Percentiles rank a stretch among this genome's conserved stretches.
Evolutionary conservation across 1,284 basidiomycete species (phyloP).

Genomic region (Phylloboletellus chloephorus): DNA sequence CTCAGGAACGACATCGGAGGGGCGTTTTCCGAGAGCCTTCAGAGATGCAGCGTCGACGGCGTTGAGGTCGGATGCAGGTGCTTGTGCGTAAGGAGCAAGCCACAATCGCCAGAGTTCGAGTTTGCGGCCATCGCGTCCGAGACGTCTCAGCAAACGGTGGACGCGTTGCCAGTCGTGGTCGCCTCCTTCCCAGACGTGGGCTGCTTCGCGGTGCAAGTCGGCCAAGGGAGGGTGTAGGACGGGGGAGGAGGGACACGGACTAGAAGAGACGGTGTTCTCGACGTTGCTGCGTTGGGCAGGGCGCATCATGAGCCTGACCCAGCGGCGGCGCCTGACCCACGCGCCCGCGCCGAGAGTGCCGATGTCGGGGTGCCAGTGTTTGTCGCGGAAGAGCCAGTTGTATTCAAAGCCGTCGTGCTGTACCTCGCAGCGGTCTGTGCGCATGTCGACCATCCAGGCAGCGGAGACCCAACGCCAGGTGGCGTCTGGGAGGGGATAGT

Average conservation of each 20-base stretch:
- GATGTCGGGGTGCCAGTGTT: conserved; percentile 57
- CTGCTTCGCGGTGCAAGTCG: conserved; percentile 29
- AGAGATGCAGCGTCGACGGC: conserved; percentile 37
- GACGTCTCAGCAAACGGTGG: conserved; percentile 44
- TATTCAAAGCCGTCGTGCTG: conserved; percentile 82
- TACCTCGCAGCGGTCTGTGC: conserved; percentile 61
- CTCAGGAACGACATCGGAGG: conserved; percentile 7
- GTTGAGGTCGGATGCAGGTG: conserved; percentile 18
- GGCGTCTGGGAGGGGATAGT: conserved; percentile 75
- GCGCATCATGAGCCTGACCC: conserved; percentile 77
- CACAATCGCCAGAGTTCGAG: conserved; percentile 69
- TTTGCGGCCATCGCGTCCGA: conserved; percentile 61
- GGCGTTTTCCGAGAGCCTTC: conserved; percentile 6
- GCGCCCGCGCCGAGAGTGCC: conserved; percentile 58
- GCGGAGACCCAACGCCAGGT: conserved; percentile 76
- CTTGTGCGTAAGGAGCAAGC: conserved; percentile 36
- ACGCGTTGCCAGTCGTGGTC: conserved; percentile 61
- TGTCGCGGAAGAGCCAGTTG: conserved; percentile 65
- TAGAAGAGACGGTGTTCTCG: background rate
- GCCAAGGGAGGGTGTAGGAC: conserved; percentile 9
- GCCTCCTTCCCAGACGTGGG: conserved; percentile 40
- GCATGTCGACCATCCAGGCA: conserved; percentile 84
- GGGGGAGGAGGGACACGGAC: conserved; percentile 1
- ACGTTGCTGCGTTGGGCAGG: conserved; percentile 32
- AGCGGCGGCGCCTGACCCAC: conserved; percentile 68